A percentile compares a stretch with the other conserved stretches of the same genome.
Conservation (phyloP, 108 stramenopile genomes). For the Thalassiosira profunda region DNA sequence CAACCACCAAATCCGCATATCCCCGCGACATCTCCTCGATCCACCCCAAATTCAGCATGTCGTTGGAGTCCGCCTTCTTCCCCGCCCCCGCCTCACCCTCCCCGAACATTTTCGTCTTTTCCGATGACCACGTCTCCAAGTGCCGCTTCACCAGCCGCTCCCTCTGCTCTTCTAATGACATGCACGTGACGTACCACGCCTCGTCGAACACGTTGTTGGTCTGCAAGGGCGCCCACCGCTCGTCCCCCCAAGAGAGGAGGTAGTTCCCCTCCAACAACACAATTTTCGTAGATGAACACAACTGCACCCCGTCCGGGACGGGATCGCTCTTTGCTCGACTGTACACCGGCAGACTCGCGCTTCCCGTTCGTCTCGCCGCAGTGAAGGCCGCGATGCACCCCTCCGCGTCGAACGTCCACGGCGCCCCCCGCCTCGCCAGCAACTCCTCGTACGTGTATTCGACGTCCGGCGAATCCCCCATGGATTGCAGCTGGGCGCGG, state of each 20-base stretch:
- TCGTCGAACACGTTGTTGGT: slow-evolving; percentile 66
- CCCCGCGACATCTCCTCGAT: slow-evolving; percentile 37
- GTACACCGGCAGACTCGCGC: slow-evolving; percentile 59
- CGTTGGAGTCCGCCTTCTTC: slow-evolving; percentile 60
- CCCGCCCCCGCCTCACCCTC: slow-evolving; percentile 50
- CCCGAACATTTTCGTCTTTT: slow-evolving; percentile 67
- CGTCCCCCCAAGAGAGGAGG: slow-evolving; percentile 46
- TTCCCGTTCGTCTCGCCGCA: slow-evolving; percentile 35
- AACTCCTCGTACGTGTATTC: slow-evolving; percentile 36
- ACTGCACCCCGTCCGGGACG: slow-evolving; percentile 38
- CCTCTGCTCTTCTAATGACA: slow-evolving; percentile 42
- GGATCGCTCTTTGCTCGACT: slow-evolving; percentile 67
- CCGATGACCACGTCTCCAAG: slow-evolving; percentile 65
- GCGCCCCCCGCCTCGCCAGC: slow-evolving; percentile 63
- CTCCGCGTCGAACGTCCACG: slow-evolving; percentile 79
- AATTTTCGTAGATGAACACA: slow-evolving; percentile 49
- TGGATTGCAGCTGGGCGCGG: slow-evolving; percentile 40
- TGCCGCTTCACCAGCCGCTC: slow-evolving; percentile 50
- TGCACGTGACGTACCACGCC: slow-evolving; percentile 63
- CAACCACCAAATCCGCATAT: slow-evolving; percentile 42
- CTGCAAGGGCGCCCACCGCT: slow-evolving; percentile 53
- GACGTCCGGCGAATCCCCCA: slow-evolving; percentile 14
- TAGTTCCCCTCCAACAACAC: slow-evolving; percentile 81
- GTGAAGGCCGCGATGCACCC: slow-evolving; percentile 38
- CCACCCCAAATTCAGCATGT: slow-evolving; percentile 49